These are phyloP conservation scores for Talaromyces marneffei DNA, from an alignment of 2,329 filamentous ascomycete species.

Conservation along the genomic window DNA sequence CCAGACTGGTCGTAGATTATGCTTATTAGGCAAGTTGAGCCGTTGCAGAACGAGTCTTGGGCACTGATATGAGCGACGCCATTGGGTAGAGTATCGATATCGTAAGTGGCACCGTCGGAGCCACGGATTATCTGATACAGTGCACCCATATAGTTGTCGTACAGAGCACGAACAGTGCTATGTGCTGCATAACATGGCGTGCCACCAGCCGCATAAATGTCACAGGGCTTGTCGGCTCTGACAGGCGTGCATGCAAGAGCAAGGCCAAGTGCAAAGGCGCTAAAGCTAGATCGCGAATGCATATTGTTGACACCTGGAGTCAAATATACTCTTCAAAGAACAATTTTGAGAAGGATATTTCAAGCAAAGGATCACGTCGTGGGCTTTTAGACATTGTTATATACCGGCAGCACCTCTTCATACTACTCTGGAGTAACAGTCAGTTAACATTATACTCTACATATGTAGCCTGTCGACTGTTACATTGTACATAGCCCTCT, in stretches of 20 bases:
- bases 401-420: not conserved
- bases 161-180: constrained; percentile 8
- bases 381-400: not conserved
- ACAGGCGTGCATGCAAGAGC: not conserved
- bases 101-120: not conserved
- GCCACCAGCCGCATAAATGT: constrained; percentile 7
- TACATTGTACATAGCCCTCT: not conserved
- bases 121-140: constrained; percentile 8
- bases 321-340: not conserved
- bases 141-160: not conserved
- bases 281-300: not conserved
- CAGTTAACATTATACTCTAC: no score
- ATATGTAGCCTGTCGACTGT: not conserved
- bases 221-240: constrained; percentile 1
- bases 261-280: not conserved
- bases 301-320: no score
- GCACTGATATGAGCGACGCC: not conserved
- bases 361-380: no score
- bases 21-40: constrained; percentile 6
- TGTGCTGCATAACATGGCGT: constrained; percentile 10
- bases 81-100: constrained; percentile 1
- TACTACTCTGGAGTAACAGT: no score
- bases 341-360: no score
- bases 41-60: constrained; percentile 5
- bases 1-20: constrained; percentile 11